A percentile compares a stretch with the other conserved stretches of the same genome.
Conservation (phyloP, 192 early-diverging fungal genomes). For the Backusella mclennaniae region DNA sequence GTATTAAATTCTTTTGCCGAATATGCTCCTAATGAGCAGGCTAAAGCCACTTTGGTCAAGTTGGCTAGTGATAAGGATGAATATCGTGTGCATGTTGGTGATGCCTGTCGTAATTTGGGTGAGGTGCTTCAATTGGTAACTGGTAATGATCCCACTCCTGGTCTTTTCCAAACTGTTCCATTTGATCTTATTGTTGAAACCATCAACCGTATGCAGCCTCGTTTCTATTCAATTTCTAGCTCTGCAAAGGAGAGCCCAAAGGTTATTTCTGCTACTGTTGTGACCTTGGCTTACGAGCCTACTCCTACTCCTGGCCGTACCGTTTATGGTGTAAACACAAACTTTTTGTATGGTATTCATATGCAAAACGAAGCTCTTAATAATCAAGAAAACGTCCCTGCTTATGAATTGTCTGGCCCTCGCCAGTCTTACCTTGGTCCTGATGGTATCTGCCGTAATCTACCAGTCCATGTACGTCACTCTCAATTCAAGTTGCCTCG, state of each 20-base stretch:
- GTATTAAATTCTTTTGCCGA: slow-evolving; percentile 64
- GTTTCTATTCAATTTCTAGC: slow-evolving; percentile 97
- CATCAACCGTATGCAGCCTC: slow-evolving; percentile 78
- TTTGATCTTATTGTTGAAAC: slow-evolving; percentile 80
- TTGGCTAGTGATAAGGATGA: slow-evolving; percentile 72
- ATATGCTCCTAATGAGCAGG: slow-evolving; percentile 54
- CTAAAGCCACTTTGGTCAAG: slow-evolving; percentile 46
- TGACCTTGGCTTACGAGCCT: slow-evolving; percentile 81
- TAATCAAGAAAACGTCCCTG: slow-evolving; percentile 26
- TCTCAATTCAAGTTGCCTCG: slow-evolving; percentile 87
- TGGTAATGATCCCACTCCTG: neutral
- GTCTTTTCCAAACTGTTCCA: slow-evolving; percentile 60
- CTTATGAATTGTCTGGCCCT: slow-evolving; percentile 39
- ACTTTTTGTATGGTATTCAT: slow-evolving; percentile 78
- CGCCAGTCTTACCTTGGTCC: slow-evolving; percentile 27
- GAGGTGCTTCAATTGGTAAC: slow-evolving; percentile 64
- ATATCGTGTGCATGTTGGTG: slow-evolving; percentile 59
- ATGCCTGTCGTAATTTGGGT: slow-evolving; percentile 69
- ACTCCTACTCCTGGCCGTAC: slow-evolving; percentile 41
- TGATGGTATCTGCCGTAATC: slow-evolving; percentile 28
- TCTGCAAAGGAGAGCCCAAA: slow-evolving; percentile 74
- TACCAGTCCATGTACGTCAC: slow-evolving; percentile 87
- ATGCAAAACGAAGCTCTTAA: slow-evolving; percentile 10
- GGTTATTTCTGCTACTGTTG: slow-evolving; percentile 84
- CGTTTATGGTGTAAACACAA: slow-evolving; percentile 84